Conservation (phyloP, 2,329 filamentous ascomycete genomes). For the Corinectria fuckeliana region DNA sequence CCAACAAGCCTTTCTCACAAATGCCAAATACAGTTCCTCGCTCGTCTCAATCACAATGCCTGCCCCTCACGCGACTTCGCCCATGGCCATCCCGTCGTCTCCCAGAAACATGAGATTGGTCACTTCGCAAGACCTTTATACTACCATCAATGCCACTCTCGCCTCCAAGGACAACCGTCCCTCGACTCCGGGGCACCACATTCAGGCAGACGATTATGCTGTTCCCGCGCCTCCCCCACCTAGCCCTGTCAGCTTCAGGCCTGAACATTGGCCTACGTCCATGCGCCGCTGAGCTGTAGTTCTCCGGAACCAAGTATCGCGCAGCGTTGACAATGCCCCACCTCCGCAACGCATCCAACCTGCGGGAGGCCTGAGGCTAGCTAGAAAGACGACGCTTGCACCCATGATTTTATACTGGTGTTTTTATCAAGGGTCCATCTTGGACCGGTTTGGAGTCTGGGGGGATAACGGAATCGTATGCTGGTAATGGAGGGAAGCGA, state of each 20-base stretch:
- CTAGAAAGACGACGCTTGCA: constrained; percentile 2
- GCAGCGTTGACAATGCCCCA: constrained; percentile 19
- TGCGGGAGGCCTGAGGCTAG: constrained; percentile 5
- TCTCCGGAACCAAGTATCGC: constrained; percentile 15
- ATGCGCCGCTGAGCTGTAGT: constrained; percentile 36
- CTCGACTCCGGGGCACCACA: constrained; percentile 56
- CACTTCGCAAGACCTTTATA: constrained; percentile 58
- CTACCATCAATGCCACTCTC: constrained; percentile 60
- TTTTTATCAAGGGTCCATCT: constrained; percentile 21
- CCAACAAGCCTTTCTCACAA: constrained; percentile 15
- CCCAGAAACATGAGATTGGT: constrained; percentile 53
- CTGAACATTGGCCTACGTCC: constrained; percentile 59
- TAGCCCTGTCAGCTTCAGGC: constrained; percentile 66
- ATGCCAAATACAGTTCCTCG: constrained; percentile 6
- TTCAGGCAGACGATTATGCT: constrained; percentile 65
- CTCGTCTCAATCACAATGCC: constrained; percentile 40
- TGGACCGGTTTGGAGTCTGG: constrained; percentile 32
- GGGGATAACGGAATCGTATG: constrained; percentile 16
- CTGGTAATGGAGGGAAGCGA: constrained; percentile 24
- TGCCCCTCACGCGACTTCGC: constrained; percentile 47
- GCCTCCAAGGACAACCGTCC: constrained; percentile 51
- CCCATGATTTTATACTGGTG: constrained; percentile 14
- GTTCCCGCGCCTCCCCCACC: constrained; percentile 71
- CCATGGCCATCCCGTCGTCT: constrained; percentile 55
- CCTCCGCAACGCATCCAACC: constrained; percentile 9